These are phyloP conservation scores for Candida germanica DNA, from an alignment of 805 yeast genomes.

Conservation along the genomic window DNA sequence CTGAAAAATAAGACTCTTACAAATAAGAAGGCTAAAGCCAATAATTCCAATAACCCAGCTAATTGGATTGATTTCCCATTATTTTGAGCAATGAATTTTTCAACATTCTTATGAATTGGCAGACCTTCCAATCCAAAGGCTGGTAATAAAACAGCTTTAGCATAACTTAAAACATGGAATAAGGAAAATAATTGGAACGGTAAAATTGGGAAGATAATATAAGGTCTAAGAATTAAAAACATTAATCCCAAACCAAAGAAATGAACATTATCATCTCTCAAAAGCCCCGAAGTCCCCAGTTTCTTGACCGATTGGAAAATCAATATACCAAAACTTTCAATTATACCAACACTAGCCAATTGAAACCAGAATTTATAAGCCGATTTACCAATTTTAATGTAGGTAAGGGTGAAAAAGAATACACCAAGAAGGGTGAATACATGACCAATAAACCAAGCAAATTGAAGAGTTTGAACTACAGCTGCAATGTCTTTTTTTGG, in stretches of 20 bases:
- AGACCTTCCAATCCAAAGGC: constrained; percentile 38
- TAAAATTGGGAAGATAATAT: constrained; percentile 55
- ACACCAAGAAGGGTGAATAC: constrained; percentile 31
- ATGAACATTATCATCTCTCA: constrained; percentile 64
- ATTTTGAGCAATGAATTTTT: constrained; percentile 31
- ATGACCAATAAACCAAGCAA: constrained; percentile 68
- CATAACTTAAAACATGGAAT: constrained; percentile 78
- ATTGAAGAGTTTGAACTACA: constrained; percentile 49
- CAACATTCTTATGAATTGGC: constrained; percentile 37
- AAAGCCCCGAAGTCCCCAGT: constrained; percentile 21
- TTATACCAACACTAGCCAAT: constrained; percentile 57
- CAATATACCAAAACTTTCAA: constrained; percentile 74
- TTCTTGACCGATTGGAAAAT: constrained; percentile 51
- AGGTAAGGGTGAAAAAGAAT: constrained; percentile 31
- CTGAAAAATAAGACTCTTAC: constrained; percentile 59
- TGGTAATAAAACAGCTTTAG: constrained; percentile 66
- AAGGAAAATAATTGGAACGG: constrained; percentile 77
- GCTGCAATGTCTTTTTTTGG: no score
- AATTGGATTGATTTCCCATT: constrained; percentile 37
- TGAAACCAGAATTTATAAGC: constrained; percentile 47
- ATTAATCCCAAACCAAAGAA: constrained; percentile 60
- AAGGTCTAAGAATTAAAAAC: constrained; percentile 50
- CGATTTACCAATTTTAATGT: constrained; percentile 24
- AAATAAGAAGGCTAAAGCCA: constrained; percentile 43
- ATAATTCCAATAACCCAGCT: constrained; percentile 38